Conservation (phyloP, 2,329 filamentous ascomycete species). For the Massarina eburnea region DNA sequence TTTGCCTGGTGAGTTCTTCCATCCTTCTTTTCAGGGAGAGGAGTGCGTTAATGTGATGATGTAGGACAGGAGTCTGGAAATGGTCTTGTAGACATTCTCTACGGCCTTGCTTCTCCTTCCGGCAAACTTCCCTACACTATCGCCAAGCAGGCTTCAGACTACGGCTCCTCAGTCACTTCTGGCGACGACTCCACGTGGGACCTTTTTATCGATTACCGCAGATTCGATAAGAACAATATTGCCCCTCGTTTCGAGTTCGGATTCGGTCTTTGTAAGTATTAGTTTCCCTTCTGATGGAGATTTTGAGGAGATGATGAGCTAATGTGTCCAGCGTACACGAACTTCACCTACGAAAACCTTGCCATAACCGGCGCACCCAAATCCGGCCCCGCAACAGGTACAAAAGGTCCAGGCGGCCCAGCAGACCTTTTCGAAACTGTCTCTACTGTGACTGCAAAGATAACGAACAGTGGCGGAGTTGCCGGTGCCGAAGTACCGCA, state of each 20-base stretch:
- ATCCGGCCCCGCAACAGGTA: slow-evolving; percentile 26
- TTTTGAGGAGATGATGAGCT: background rate
- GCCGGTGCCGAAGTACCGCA: slow-evolving; percentile 43
- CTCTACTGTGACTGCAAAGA: slow-evolving; percentile 36
- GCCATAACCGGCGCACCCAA: slow-evolving; percentile 23
- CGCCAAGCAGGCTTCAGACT: slow-evolving; percentile 36
- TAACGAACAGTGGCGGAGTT: slow-evolving; percentile 40
- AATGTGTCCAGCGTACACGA: slow-evolving; percentile 40
- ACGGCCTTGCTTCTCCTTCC: slow-evolving; percentile 46
- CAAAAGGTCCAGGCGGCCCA: slow-evolving; percentile 29
- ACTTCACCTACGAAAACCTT: slow-evolving; percentile 44
- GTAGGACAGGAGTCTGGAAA: slow-evolving; percentile 50
- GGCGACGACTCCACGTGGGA: slow-evolving; percentile 43
- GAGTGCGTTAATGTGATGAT: background rate
- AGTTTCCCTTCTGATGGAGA: background rate
- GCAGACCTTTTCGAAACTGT: slow-evolving; percentile 39
- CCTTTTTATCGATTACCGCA: slow-evolving; percentile 49
- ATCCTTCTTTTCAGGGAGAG: background rate
- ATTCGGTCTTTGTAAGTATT: slow-evolving; percentile 43
- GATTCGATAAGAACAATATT: slow-evolving; percentile 47
- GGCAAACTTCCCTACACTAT: slow-evolving; percentile 61
- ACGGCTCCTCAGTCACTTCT: slow-evolving; percentile 26
- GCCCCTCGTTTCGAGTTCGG: slow-evolving; percentile 49
- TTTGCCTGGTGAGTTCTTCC: slow-evolving; percentile 30
- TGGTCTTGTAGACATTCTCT: slow-evolving; percentile 49